These are phyloP conservation scores for Neocucurbitaria cava DNA, from an alignment of 2,329 filamentous ascomycete species.

Conservation along the genomic window DNA sequence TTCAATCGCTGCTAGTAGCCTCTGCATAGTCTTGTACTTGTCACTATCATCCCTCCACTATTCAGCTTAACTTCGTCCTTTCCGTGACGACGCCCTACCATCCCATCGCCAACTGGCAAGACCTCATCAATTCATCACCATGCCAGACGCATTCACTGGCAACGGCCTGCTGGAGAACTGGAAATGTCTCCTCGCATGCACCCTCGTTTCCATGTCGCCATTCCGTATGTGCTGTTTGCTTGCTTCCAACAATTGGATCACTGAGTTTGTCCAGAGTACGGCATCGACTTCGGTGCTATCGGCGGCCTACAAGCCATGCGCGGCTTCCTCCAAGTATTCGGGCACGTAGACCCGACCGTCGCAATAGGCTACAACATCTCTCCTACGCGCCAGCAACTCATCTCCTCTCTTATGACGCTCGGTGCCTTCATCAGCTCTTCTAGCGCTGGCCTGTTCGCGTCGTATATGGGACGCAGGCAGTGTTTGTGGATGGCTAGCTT, in stretches of 20 bases:
- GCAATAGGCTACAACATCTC: slow-evolving; percentile 56
- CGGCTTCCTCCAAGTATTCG: slow-evolving; percentile 56
- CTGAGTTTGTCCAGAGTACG: no score
- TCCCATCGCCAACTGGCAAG: background rate
- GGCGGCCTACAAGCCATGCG: slow-evolving; percentile 60
- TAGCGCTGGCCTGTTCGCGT: slow-evolving; percentile 42
- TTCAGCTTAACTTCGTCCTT: background rate
- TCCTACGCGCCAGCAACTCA: slow-evolving; percentile 51
- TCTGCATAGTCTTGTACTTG: background rate
- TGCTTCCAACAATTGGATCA: no score
- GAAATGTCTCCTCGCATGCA: slow-evolving; percentile 58
- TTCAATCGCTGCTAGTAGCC: background rate
- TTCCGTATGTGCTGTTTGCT: no score
- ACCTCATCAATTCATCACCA: slow-evolving; percentile 10
- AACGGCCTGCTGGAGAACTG: slow-evolving; percentile 51
- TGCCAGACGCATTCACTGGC: slow-evolving; percentile 23
- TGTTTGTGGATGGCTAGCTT: slow-evolving; percentile 59
- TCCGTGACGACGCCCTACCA: background rate
- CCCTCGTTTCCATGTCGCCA: slow-evolving; percentile 57
- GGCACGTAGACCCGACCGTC: slow-evolving; percentile 32
- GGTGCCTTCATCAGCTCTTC: slow-evolving; percentile 55
- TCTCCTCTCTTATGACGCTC: slow-evolving; percentile 56
- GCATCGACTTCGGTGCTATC: slow-evolving; percentile 60
- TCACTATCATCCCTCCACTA: background rate
- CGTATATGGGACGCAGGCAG: slow-evolving; percentile 49